phyloP scores from a whole-genome alignment of 106 monocot species.

The Cymbidium sinense region DNA sequence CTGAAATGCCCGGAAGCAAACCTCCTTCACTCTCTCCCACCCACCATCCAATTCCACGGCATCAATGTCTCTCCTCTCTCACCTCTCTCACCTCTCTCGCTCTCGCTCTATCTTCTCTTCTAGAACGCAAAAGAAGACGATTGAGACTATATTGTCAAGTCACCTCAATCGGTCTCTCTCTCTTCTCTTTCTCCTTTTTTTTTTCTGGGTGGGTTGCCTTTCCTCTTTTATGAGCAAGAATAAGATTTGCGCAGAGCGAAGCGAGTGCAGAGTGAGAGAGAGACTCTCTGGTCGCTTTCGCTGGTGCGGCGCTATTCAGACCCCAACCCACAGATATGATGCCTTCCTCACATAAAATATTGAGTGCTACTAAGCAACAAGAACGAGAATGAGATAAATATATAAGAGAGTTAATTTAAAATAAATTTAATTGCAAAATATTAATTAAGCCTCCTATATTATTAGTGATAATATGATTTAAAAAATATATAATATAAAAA shows the following conservation, averaged over 20 bases:
- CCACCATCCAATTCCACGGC: neutral
- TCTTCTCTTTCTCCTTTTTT: neutral
- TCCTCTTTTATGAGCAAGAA: neutral
- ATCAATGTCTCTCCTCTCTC: constrained; percentile 5
- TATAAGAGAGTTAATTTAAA: too few relatives aligned
- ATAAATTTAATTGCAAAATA: neutral
- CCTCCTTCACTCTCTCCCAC: constrained; percentile 5
- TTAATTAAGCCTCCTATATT: too few relatives aligned
- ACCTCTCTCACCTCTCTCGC: neutral
- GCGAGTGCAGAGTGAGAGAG: constrained; percentile 1
- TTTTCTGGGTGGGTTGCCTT: neutral
- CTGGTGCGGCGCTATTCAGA: constrained; percentile 66
- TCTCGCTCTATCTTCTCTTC: constrained; percentile 9
- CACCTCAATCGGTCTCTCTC: neutral
- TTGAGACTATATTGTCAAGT: neutral
- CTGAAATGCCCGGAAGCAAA: constrained; percentile 7
- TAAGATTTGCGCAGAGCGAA: constrained; percentile 5
- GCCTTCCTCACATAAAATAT: neutral
- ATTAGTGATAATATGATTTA: too few relatives aligned
- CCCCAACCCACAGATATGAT: neutral
- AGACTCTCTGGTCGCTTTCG: constrained; percentile 49
- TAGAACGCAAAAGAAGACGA: neutral
- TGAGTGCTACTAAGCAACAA: neutral
- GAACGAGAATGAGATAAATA: too few relatives aligned
- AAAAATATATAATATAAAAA: too few relatives aligned